These are phyloP conservation scores for Tulasnella sp. DNA, from an alignment of 768 basidiomycete species.

Conservation along the genomic window DNA sequence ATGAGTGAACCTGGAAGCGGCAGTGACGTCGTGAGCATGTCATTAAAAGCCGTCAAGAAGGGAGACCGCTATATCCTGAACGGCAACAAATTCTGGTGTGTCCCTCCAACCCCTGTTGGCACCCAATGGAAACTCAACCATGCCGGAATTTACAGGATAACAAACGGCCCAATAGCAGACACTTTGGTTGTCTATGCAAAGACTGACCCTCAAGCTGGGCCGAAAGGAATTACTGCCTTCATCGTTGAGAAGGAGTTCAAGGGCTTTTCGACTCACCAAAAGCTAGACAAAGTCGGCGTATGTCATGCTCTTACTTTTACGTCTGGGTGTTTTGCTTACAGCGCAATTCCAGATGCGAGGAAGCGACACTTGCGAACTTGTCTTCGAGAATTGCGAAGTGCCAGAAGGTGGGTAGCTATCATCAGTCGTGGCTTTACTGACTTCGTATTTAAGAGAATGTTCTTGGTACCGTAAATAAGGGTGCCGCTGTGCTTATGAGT, in stretches of 20 bases:
- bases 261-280: slow-evolving; percentile 88
- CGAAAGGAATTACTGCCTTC: slow-evolving; percentile 91
- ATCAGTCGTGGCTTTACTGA: slow-evolving; percentile 16
- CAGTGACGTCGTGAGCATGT: slow-evolving; percentile 96
- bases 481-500: slow-evolving; percentile 89
- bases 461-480: slow-evolving; percentile 76
- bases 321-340: not conserved
- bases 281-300: slow-evolving; percentile 88
- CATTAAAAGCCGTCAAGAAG: slow-evolving; percentile 75
- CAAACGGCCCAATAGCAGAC: slow-evolving; percentile 89
- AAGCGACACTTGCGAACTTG: slow-evolving; percentile 90
- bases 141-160: slow-evolving; percentile 67
- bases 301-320: slow-evolving; percentile 11
- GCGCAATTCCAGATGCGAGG: slow-evolving; percentile 71
- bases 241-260: slow-evolving; percentile 80
- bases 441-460: slow-evolving; percentile 66
- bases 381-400: slow-evolving; percentile 89
- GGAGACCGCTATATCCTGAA: slow-evolving; percentile 63
- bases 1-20: slow-evolving; percentile 95
- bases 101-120: slow-evolving; percentile 16
- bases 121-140: not conserved
- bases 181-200: slow-evolving; percentile 94
- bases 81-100: slow-evolving; percentile 88
- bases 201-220: slow-evolving; percentile 72
- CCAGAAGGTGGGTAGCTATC: slow-evolving; percentile 65